Conservation (phyloP, 192 early-diverging fungal species). For the Coemansia sp. region DNA sequence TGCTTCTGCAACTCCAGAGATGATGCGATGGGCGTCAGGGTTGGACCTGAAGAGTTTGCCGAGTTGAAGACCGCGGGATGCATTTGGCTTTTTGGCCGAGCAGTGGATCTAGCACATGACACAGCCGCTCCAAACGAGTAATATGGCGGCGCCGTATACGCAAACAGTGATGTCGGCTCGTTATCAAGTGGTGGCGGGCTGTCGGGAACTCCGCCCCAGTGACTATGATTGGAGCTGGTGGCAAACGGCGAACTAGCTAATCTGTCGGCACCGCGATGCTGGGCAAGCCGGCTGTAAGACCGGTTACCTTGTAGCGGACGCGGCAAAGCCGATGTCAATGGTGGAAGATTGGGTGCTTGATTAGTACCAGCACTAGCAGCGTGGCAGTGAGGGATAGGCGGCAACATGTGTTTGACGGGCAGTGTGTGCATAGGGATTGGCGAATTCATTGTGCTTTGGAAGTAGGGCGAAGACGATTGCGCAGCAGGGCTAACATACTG, state of each 20-base stretch:
- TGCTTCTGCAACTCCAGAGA: conserved; percentile 9
- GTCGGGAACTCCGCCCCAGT: conserved; percentile 8
- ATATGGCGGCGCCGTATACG: conserved; percentile 4
- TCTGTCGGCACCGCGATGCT: background rate
- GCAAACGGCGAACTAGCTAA: background rate
- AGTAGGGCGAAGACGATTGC: conserved; percentile 38
- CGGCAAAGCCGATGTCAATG: conserved; percentile 9
- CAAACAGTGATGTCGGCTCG: background rate
- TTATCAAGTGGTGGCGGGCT: conserved; percentile 14
- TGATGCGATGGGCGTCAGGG: conserved; percentile 4
- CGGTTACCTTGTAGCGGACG: background rate
- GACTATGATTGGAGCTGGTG: background rate
- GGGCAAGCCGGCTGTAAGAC: background rate
- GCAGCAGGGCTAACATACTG: conserved; percentile 36
- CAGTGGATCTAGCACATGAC: conserved; percentile 35
- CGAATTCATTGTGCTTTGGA: conserved; percentile 42
- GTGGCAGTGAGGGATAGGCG: conserved; percentile 13
- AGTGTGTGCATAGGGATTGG: conserved; percentile 26
- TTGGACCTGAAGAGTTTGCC: background rate
- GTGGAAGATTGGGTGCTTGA: conserved; percentile 3
- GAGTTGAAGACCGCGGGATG: background rate
- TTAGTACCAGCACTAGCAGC: background rate
- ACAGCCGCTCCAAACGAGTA: conserved; percentile 13
- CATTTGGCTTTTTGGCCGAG: conserved; percentile 6
- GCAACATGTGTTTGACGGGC: conserved; percentile 12